Base-by-base conservation (phyloP, 176 grass and related monocot genomes). In the Eleusine coracana region DNA sequence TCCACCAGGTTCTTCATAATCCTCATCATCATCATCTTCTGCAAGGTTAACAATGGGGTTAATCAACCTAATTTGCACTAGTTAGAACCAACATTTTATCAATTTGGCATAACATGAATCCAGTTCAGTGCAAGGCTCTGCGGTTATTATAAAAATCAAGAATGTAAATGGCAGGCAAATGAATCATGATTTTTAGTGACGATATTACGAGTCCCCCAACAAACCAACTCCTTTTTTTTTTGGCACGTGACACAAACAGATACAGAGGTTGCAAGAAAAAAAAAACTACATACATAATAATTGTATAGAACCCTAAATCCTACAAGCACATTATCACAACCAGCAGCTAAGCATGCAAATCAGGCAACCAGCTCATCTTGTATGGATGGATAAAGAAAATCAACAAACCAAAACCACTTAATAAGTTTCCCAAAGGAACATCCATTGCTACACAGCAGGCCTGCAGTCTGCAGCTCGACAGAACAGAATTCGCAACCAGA, bases 21-120 rank as follows among this genome's bases (percentile, higher is more conserved):
- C 90, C 37, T 96, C 96, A 0, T 97, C 92, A 0, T 94, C 93
- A 25, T 95, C 96, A 10, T 91, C 89, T 78, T 91, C 90, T 91
- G 61, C 61, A 45, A 75, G 15, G 74, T 48, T 15, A 61, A 62
- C 10, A 62, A 71, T 12, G 3, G 20, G 70, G 60, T 38, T 31
- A 29, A 28, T 21, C 17, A 70, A 85, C 48, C 29, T 36, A 76
- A 25, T 21, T 60, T 16, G 21, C 9, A 44, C 20, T 63, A n/a
- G 67, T 37, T 20, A n/a, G 17, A 60, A 75, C 44, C 17, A 80
- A 7, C 64, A 78, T n/a, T 64, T 12, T 66, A 85, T 59, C 29
- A 70, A 59, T 16, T 69, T 61, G 16, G 68, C 18, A 38, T 60
- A 70, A 56, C 50, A 48, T 70, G 4, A 42, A 45, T 61, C 48